Evolutionary conservation across 2,329 filamentous ascomycete genomes (phyloP).

Genomic region (Fusarium cicatricum): DNA sequence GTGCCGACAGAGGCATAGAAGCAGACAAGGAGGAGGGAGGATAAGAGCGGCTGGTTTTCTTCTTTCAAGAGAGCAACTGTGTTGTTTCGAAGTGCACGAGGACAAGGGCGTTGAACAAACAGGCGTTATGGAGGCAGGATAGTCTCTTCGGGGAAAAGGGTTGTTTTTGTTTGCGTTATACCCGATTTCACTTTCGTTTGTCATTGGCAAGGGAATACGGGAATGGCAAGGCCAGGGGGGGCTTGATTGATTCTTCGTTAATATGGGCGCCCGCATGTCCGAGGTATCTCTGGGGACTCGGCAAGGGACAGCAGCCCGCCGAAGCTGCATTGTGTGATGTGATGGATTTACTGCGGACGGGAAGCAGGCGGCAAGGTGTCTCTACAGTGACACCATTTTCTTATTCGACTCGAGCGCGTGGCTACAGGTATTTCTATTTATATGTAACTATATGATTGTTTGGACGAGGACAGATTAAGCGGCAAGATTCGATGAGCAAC

Average conservation of each 20-base stretch:
- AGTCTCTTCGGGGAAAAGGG: constrained; percentile 28
- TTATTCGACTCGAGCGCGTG: constrained; percentile 16
- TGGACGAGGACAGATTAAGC: constrained; percentile 5
- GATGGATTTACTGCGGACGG: constrained; percentile 28
- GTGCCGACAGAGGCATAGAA: constrained; percentile 26
- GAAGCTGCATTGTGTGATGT: constrained; percentile 32
- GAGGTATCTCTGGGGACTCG: constrained; percentile 20
- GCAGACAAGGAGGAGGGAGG: background rate
- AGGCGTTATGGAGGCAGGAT: constrained; percentile 28
- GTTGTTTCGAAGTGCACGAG: constrained; percentile 8
- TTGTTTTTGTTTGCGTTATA: constrained; percentile 45
- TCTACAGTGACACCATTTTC: constrained; percentile 17
- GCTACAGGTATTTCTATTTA: constrained; percentile 15
- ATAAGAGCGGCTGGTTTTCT: constrained; percentile 1
- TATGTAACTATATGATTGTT: constrained; percentile 31
- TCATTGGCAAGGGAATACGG: constrained; percentile 27
- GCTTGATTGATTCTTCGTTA: constrained; percentile 28
- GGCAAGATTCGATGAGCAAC: constrained; percentile 4
- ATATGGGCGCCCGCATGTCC: constrained; percentile 30
- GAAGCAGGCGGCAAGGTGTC: constrained; percentile 22
- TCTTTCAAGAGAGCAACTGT: constrained; percentile 14
- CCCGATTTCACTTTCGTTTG: constrained; percentile 44
- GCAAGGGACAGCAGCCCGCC: constrained; percentile 21
- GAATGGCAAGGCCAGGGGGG: constrained; percentile 17
- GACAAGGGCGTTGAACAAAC: constrained; percentile 26